phyloP scores from a whole-genome alignment of 108 stramenopile species.

The Fistulifera pelliculosa region DNA sequence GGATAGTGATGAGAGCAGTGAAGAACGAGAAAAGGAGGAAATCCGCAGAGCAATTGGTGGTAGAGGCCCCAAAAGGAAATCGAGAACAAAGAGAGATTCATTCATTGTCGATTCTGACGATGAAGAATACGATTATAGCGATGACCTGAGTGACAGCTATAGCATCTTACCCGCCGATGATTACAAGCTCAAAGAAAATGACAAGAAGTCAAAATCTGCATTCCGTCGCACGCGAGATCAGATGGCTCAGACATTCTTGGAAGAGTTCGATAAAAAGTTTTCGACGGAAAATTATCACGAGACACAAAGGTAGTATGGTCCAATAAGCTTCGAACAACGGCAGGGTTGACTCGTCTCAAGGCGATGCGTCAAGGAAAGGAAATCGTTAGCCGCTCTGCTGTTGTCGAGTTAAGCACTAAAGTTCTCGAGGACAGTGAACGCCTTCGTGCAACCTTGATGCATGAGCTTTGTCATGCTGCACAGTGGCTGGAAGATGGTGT shows the following conservation, averaged over 20 bases:
- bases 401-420: conserved; percentile 84
- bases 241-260: conserved; percentile 29
- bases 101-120: no score
- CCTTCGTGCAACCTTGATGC: conserved; percentile 77
- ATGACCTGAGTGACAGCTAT: no score
- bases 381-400: conserved; percentile 21
- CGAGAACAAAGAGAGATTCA: no score
- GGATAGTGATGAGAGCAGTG: no score
- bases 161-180: no score
- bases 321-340: conserved; percentile 70
- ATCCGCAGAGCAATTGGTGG: no score
- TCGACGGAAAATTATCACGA: conserved; percentile 24
- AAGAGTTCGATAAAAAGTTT: conserved; percentile 46
- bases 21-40: no score
- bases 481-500: conserved; percentile 84
- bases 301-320: conserved; percentile 63
- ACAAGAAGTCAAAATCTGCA: neutral
- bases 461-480: conserved; percentile 95
- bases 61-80: no score
- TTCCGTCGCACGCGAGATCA: conserved; percentile 48
- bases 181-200: no score
- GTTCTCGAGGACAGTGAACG: conserved; percentile 69
- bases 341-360: conserved; percentile 70
- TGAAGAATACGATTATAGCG: no score
- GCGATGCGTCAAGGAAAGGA: neutral